These are phyloP conservation scores for Tremella fuciformis DNA, from an alignment of 768 basidiomycete species.

Conservation along the genomic window DNA sequence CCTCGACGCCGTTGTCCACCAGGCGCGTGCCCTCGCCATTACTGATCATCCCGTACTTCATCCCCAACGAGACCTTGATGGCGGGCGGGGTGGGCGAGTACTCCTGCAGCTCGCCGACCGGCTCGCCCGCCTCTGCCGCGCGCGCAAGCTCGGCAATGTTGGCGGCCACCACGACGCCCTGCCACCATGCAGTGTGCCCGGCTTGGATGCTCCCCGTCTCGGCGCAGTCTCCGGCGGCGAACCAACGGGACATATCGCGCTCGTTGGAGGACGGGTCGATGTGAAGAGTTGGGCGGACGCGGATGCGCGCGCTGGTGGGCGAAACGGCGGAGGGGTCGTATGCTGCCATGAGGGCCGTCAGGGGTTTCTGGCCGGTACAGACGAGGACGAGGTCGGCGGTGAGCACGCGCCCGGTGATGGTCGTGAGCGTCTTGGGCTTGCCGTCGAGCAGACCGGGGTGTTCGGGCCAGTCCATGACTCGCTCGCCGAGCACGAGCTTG, in stretches of 20 bases:
- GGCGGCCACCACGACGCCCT: conserved; percentile 48
- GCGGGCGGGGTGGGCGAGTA: conserved; percentile 41
- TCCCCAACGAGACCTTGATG: conserved; percentile 48
- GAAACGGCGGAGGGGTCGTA: conserved; percentile 41
- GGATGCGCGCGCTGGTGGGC: conserved; percentile 33
- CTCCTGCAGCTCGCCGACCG: conserved; percentile 27
- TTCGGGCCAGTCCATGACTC: conserved; percentile 39
- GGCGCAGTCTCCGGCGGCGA: conserved; percentile 51
- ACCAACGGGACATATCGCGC: conserved; percentile 36
- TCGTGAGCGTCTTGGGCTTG: conserved; percentile 33
- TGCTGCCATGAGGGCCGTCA: conserved; percentile 40
- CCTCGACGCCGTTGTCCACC: conserved; percentile 38
- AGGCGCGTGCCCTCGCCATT: conserved; percentile 31
- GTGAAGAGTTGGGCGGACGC: conserved; percentile 43
- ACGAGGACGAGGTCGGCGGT: conserved; percentile 46
- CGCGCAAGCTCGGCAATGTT: conserved; percentile 44
- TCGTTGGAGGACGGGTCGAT: conserved; percentile 14
- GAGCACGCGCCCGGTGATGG: conserved; percentile 43
- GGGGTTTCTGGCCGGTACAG: conserved; percentile 51
- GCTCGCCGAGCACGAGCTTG: conserved; percentile 40
- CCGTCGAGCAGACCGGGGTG: conserved; percentile 36
- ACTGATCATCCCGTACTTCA: conserved; percentile 26
- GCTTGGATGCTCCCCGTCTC: conserved; percentile 51
- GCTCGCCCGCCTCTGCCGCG: conserved; percentile 22
- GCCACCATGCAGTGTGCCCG: conserved; percentile 52